phyloP scores from a whole-genome alignment of 192 early-diverging fungal species.

The Mortierella hygrophila region DNA sequence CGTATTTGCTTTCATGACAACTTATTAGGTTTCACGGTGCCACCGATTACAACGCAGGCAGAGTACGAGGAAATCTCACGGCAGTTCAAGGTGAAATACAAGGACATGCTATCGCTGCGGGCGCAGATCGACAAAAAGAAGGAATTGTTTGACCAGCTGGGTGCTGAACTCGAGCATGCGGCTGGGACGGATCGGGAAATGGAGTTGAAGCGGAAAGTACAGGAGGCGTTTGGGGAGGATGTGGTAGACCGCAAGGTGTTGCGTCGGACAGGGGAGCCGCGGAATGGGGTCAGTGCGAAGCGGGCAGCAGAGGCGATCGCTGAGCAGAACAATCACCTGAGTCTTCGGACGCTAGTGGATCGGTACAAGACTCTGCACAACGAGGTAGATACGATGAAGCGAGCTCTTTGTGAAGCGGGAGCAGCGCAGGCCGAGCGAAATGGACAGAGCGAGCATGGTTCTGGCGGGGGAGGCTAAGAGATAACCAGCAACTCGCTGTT shows the following conservation, averaged over 20 bases:
- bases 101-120: conserved; percentile 34
- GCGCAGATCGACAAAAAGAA: conserved; percentile 40
- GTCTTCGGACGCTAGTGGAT: conserved; percentile 39
- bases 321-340: conserved; percentile 27
- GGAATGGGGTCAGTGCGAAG: conserved; percentile 26
- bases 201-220: conserved; percentile 43
- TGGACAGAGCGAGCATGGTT: background rate
- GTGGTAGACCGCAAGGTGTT: conserved; percentile 40
- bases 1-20: background rate
- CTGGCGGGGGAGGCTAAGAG: conserved; percentile 22
- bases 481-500: background rate
- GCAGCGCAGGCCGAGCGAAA: conserved; percentile 20
- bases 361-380: conserved; percentile 40
- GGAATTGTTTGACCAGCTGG: conserved; percentile 32
- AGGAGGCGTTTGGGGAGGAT: conserved; percentile 52
- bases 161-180: conserved; percentile 37
- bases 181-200: conserved; percentile 36
- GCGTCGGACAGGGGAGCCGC: conserved; percentile 40
- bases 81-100: conserved; percentile 38
- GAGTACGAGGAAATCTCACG: conserved; percentile 40
- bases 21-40: conserved; percentile 29
- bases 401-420: conserved; percentile 37
- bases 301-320: conserved; percentile 17
- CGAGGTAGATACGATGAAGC: conserved; percentile 44
- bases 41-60: conserved; percentile 38